These are phyloP conservation scores for Penicillium sp. DNA, from an alignment of 2,329 filamentous ascomycete species.

Conservation along the genomic window DNA sequence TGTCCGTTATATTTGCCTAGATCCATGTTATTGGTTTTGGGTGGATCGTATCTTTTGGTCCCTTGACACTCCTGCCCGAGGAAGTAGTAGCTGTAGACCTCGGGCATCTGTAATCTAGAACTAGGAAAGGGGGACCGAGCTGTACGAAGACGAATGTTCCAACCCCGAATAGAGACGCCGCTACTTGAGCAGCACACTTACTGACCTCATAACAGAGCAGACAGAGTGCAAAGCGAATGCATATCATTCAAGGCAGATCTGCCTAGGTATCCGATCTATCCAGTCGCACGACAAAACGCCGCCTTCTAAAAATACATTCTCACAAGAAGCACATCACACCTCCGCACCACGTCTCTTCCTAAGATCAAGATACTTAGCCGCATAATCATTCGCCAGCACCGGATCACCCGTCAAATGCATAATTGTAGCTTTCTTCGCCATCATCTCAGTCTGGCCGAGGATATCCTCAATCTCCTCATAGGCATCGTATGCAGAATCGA, in stretches of 20 bases:
- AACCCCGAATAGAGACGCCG: not conserved
- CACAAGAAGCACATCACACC: constrained; percentile 6
- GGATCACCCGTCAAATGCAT: constrained; percentile 68
- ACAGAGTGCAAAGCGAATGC: not conserved
- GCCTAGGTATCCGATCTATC: not conserved
- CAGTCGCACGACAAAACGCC: not conserved
- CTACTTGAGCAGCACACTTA: not conserved
- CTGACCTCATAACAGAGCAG: not conserved
- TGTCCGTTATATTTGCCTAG: constrained; percentile 9
- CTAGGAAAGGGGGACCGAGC: not conserved
- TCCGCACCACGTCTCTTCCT: constrained; percentile 40
- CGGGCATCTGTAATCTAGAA: not conserved
- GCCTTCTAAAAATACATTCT: constrained; percentile 3
- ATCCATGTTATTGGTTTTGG: constrained; percentile 8
- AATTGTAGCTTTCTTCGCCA: constrained; percentile 78
- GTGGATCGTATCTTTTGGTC: not conserved
- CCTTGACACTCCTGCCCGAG: not conserved
- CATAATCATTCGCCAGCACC: constrained; percentile 63
- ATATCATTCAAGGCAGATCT: not conserved
- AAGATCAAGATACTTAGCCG: constrained; percentile 63
- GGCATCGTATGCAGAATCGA: constrained; percentile 62
- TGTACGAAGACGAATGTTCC: not conserved
- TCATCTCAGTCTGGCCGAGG: constrained; percentile 70
- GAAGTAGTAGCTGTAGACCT: not conserved
- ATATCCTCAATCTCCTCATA: constrained; percentile 68